phyloP scores from a whole-genome alignment of 805 yeast species.

The Monosporozyma aquatica region DNA sequence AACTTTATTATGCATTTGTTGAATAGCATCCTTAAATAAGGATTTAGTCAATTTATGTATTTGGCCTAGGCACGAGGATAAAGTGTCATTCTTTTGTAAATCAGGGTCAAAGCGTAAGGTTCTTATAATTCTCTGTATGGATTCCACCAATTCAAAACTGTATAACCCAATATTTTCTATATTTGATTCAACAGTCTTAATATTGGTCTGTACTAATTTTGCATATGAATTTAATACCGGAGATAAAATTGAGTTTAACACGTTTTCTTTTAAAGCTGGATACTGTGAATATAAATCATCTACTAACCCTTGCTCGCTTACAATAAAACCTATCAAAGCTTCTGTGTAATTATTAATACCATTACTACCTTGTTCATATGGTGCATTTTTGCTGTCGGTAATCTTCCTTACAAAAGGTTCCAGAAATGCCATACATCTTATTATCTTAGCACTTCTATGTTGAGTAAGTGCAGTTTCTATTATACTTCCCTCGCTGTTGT shows the following conservation, averaged over 20 bases:
- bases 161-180: constrained; percentile 42
- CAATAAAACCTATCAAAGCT: constrained; percentile 40
- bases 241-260: constrained; percentile 30
- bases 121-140: constrained; percentile 31
- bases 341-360: constrained; percentile 48
- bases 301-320: constrained; percentile 42
- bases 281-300: constrained; percentile 35
- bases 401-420: constrained; percentile 39
- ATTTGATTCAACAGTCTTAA: constrained; percentile 34
- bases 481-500: constrained; percentile 23
- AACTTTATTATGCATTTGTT: constrained; percentile 45
- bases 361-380: constrained; percentile 53
- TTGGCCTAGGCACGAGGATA: constrained; percentile 22
- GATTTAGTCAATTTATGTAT: constrained; percentile 28
- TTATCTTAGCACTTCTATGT: constrained; percentile 36
- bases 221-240: constrained; percentile 34
- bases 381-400: constrained; percentile 34
- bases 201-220: constrained; percentile 32
- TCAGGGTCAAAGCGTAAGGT: constrained; percentile 24
- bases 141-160: constrained; percentile 52
- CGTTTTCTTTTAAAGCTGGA: constrained; percentile 20
- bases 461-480: constrained; percentile 33
- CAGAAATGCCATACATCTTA: constrained; percentile 36
- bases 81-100: constrained; percentile 13
- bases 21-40: constrained; percentile 49